Evolutionary conservation across 306 rosid species (phyloP), one percentile per base, ranked within the genome.

Genomic region (Delonix regia): DNA sequence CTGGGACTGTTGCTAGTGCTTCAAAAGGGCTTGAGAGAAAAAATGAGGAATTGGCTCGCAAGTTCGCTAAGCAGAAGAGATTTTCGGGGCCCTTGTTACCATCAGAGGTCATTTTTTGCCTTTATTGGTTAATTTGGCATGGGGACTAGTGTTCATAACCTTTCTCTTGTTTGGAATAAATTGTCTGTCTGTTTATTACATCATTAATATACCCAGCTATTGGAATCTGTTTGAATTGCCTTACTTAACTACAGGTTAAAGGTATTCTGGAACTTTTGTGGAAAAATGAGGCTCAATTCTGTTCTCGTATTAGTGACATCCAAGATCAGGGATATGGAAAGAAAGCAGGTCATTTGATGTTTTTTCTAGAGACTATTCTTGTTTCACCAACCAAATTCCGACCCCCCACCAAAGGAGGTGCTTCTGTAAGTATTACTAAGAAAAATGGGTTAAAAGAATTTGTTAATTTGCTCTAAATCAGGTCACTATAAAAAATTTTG

Each of bases 371-470:
- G 80, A 82, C 87, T 73, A 80, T 95, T 87, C 93, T 91, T 73
- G 97, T 92, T 71, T 96, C 98, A 38, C 98, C 99, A 78, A 85
- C 86, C 83, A 95, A 89, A 80, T 91, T 95, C 76, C 99, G 98
- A 4, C 99, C 99, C 64, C 96, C 98, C 34, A 66, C 97, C 79
- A 89, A 80, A 83, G 92, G 86, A 79, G 96, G 91, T 69, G 99
- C 86, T 88, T 76, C 86, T 21, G 99, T 95, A 88, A 51, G 97
- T 88, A 65, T 76, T 63, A 30, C 73, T 24, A 18, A 51, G 48
- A 33, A 30, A 74, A 19, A 12, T 48, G 45, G 28, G 27, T 83
- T 14, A 52, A 66, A 39, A n/a, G 3, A 51, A 39, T 59, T 27
- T 69, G 38, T 66, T 6, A 9, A 69, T 63, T 34, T 60, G 22